Percentiles rank a stretch among this genome's conserved stretches.
Evolutionary conservation across 345 rosid genomes (phyloP).

Genomic region (Lagerstroemia speciosa): DNA sequence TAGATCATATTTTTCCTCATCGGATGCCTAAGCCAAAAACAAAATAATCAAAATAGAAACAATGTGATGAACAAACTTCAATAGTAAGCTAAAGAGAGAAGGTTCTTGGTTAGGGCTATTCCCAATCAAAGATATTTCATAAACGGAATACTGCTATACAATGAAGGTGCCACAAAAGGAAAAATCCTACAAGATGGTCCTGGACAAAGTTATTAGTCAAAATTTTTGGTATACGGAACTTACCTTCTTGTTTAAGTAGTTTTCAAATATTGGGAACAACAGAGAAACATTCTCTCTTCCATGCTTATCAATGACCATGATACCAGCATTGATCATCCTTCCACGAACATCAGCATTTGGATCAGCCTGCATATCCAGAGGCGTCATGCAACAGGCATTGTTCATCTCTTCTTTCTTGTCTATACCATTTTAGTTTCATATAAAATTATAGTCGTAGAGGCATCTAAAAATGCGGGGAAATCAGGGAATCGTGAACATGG

Average conservation of each 20-base stretch:
- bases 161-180: neutral
- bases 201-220: neutral
- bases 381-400: neutral
- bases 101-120: neutral
- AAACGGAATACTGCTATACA: neutral
- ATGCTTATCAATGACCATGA: slow-evolving; percentile 85
- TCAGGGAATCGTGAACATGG: too few species aligned
- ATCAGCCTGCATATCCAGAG: slow-evolving; percentile 63
- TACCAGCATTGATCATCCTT: slow-evolving; percentile 94
- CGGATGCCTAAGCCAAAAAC: slow-evolving; percentile 47
- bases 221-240: neutral
- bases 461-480: too few species aligned
- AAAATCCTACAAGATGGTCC: neutral
- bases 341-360: slow-evolving; percentile 97
- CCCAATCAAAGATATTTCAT: neutral
- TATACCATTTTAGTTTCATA: neutral
- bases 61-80: neutral
- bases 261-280: slow-evolving; percentile 91
- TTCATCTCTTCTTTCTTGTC: neutral
- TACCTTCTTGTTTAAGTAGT: slow-evolving; percentile 90
- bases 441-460: too few species aligned
- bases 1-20: slow-evolving; percentile 88
- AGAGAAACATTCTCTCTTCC: slow-evolving; percentile 85
- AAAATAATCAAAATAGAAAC: neutral
- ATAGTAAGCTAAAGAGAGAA: neutral